phyloP scores from a whole-genome alignment of 495 filamentous ascomycete genomes.

The Paragyromitra xinjiangensis region DNA sequence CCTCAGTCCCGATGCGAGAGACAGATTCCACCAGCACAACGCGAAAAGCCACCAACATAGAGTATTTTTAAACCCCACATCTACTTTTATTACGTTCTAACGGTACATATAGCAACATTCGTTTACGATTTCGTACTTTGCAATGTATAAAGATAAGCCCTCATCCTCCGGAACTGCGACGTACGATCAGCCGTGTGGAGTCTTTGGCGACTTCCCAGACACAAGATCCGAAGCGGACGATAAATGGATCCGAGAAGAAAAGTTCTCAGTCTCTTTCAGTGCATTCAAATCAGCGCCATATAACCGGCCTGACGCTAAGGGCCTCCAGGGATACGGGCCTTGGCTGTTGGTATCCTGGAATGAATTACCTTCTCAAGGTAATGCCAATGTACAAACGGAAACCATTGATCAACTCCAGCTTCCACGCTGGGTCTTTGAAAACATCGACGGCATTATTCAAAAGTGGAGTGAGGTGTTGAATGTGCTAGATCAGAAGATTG shows the following conservation, averaged over 20 bases:
- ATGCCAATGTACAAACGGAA: no score
- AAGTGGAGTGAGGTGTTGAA: constrained; percentile 10
- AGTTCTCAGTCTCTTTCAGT: constrained; percentile 9
- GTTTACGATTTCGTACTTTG: constrained; percentile 3
- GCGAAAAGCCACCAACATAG: neutral
- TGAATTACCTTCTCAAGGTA: neutral
- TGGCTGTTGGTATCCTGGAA: neutral
- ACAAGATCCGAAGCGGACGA: neutral
- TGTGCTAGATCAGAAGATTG: constrained; percentile 2
- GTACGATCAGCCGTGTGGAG: neutral
- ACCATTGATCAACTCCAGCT: neutral
- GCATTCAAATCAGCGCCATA: neutral
- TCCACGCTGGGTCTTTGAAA: no score
- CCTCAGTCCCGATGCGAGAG: neutral
- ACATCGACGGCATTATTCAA: neutral
- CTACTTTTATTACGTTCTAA: neutral
- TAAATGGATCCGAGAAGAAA: neutral
- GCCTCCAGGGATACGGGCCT: neutral
- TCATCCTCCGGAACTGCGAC: neutral
- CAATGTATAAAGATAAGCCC: neutral
- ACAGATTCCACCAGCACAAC: constrained; percentile 6
- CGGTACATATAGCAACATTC: neutral
- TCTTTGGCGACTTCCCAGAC: neutral
- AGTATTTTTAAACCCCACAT: neutral
- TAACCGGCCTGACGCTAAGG: neutral